A percentile compares a stretch with the other conserved stretches of the same genome.
Conservation (phyloP, 2,329 filamentous ascomycete genomes). For the Bipolaris cookei region DNA sequence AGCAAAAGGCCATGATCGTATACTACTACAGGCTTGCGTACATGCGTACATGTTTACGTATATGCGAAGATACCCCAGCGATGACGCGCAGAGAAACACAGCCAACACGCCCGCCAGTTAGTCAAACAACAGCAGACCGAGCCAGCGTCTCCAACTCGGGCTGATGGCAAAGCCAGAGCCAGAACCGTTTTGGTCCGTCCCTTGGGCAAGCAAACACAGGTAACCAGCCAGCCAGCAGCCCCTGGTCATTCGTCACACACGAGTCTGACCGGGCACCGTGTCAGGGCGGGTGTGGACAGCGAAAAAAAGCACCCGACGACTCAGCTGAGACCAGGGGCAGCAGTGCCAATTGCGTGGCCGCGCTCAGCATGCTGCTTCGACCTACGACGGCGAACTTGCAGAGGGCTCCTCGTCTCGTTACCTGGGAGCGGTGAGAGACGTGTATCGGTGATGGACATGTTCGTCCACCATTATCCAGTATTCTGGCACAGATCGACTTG, state of each 20-base stretch:
- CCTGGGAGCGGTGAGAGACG: constrained; percentile 33
- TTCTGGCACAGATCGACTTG: constrained; percentile 41
- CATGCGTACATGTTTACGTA: neutral
- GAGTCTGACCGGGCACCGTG: constrained; percentile 29
- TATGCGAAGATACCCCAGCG: neutral
- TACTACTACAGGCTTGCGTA: neutral
- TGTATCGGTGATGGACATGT: constrained; percentile 16
- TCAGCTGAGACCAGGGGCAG: constrained; percentile 21
- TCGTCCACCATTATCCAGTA: constrained; percentile 27
- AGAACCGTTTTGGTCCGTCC: neutral
- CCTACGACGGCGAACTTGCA: constrained; percentile 11
- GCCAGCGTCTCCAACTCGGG: constrained; percentile 10
- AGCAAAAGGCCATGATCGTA: neutral
- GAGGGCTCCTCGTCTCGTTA: constrained; percentile 14
- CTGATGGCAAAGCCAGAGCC: constrained; percentile 12
- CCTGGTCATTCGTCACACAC: neutral
- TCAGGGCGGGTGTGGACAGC: constrained; percentile 10
- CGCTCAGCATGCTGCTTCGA: constrained; percentile 17
- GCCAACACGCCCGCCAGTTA: no score
- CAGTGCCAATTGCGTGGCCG: constrained; percentile 30
- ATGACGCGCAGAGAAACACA: neutral
- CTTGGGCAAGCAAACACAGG: neutral
- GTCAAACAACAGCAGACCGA: no score
- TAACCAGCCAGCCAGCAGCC: constrained; percentile 7
- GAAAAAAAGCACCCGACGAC: constrained; percentile 24